A percentile compares a stretch with the other conserved stretches of the same genome.
phyloP scores from a whole-genome alignment of 2,329 filamentous ascomycete genomes.

The Clonostachys rhizophaga region DNA sequence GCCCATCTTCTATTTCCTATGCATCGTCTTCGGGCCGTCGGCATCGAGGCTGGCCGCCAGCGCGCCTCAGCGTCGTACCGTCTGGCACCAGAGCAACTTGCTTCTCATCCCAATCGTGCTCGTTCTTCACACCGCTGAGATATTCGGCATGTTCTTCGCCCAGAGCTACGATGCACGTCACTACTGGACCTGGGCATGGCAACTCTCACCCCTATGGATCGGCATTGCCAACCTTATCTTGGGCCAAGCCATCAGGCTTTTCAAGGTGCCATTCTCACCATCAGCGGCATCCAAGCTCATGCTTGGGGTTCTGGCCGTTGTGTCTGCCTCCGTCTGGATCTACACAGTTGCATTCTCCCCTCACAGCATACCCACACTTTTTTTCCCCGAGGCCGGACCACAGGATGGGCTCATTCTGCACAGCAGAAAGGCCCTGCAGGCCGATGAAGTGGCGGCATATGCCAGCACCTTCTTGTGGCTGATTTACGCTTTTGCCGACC shows the following conservation, averaged over 20 bases:
- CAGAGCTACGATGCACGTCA: background rate
- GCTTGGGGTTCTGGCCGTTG: background rate
- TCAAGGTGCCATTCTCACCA: background rate
- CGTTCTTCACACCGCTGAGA: background rate
- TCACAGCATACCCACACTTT: no score
- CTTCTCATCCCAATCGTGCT: background rate
- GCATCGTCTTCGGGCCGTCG: background rate
- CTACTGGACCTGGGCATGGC: background rate
- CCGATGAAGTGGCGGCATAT: no score
- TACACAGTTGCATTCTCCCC: background rate
- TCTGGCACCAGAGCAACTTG: background rate
- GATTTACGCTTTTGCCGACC: no score
- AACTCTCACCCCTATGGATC: background rate
- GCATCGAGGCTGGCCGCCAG: background rate
- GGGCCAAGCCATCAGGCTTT: background rate
- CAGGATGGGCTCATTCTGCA: no score
- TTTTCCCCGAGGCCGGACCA: no score
- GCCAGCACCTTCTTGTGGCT: no score
- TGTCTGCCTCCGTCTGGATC: background rate
- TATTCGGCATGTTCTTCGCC: background rate
- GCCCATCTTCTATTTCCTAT: background rate
- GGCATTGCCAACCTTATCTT: background rate
- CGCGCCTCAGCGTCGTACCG: background rate
- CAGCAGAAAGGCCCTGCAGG: no score
- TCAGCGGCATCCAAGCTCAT: no score